Evolutionary conservation across 352 stramenopile species (phyloP).

Genomic region (Blastocystis sp.): DNA sequence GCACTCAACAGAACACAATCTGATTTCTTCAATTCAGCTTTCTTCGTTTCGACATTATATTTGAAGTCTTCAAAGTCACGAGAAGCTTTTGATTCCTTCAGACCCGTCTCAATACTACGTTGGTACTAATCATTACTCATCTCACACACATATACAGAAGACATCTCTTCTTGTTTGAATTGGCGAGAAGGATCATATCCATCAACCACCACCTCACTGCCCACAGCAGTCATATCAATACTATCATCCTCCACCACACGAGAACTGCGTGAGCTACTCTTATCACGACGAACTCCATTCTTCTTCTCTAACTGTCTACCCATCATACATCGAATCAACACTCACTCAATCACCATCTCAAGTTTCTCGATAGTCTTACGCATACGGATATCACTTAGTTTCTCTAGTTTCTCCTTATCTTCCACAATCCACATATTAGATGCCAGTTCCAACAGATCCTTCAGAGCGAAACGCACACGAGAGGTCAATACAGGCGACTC

Average conservation of each 20-base stretch:
- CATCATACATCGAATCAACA: neutral
- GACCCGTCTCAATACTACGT: neutral
- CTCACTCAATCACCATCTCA: conserved; percentile 33
- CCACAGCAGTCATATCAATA: neutral
- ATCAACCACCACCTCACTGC: neutral
- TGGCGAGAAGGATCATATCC: neutral
- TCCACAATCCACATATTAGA: conserved; percentile 81
- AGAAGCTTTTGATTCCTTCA: conserved; percentile 15
- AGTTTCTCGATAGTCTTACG: conserved; percentile 77
- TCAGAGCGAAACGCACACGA: conserved; percentile 87
- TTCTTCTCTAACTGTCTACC: conserved; percentile 32
- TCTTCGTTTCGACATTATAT: conserved; percentile 39
- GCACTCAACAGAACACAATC: neutral
- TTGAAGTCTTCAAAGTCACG: conserved; percentile 44
- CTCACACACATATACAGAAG: neutral
- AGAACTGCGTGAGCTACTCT: neutral
- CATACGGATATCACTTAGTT: conserved; percentile 85
- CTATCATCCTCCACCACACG: neutral
- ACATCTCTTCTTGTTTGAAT: conserved; percentile 1
- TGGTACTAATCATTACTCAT: neutral
- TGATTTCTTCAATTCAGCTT: neutral
- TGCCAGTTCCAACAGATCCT: conserved; percentile 84
- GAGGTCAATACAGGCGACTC: conserved; percentile 67
- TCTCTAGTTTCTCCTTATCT: conserved; percentile 88
- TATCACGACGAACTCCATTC: neutral